Percentiles rank a stretch among this genome's conserved stretches.
phyloP scores from a whole-genome alignment of 2,329 filamentous ascomycete species.

The Venturia asperata region DNA sequence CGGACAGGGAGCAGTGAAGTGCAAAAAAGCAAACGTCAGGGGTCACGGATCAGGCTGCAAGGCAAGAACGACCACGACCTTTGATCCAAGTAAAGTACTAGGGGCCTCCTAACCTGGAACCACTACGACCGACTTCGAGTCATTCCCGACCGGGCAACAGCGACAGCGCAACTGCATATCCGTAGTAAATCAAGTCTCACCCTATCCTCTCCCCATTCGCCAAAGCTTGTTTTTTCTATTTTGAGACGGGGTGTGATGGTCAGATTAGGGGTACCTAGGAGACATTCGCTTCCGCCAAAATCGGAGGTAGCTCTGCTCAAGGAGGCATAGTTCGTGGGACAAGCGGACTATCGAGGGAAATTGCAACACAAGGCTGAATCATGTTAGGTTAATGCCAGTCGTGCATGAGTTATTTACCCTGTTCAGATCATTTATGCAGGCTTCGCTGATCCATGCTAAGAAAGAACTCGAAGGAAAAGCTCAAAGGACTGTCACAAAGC shows the following conservation, averaged over 20 bases:
- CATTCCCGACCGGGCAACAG: neutral
- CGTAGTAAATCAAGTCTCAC: too few relatives aligned
- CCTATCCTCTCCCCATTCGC: neutral
- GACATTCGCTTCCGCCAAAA: neutral
- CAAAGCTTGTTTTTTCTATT: neutral
- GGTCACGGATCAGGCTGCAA: neutral
- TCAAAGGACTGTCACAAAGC: too few relatives aligned
- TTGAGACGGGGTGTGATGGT: neutral
- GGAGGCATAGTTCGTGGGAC: neutral
- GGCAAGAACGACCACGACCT: neutral
- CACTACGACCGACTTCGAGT: too few relatives aligned
- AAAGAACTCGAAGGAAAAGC: too few relatives aligned
- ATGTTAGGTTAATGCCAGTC: neutral
- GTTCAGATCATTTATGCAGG: neutral
- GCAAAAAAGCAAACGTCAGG: too few relatives aligned
- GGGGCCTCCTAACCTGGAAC: too few relatives aligned
- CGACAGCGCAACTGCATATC: neutral
- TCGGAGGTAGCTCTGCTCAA: neutral
- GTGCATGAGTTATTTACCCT: neutral
- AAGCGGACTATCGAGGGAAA: neutral
- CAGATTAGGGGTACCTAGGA: neutral
- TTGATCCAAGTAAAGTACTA: too few relatives aligned
- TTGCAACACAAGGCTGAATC: neutral
- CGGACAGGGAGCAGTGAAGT: neutral
- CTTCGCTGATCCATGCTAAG: too few relatives aligned